A percentile compares a stretch with the other conserved stretches of the same genome.
Conservation (phyloP, 352 stramenopile genomes). For the Phytophthora fragariaefolia region DNA sequence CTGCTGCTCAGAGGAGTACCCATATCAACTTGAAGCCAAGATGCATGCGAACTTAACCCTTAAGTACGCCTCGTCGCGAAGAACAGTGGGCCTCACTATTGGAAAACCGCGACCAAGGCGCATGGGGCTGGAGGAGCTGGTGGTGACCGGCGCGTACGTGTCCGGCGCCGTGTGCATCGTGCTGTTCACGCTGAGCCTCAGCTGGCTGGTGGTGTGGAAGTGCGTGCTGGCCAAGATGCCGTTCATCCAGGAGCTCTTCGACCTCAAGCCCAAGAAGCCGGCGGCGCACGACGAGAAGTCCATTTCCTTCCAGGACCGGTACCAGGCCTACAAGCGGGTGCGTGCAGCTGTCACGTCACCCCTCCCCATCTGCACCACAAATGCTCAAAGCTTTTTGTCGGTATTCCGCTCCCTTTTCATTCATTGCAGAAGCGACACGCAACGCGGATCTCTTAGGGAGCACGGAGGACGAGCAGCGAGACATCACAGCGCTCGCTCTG, state of each 20-base stretch:
- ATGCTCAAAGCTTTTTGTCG: too few relatives aligned
- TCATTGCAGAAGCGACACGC: conserved; percentile 56
- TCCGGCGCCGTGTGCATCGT: conserved; percentile 81
- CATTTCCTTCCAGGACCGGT: conserved; percentile 80
- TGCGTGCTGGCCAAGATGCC: conserved; percentile 85
- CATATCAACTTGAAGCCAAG: not conserved
- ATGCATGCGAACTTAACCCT: conserved; percentile 24
- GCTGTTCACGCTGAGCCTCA: conserved; percentile 76
- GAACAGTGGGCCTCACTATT: not conserved
- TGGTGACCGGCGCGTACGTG: conserved; percentile 74
- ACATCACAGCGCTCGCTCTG: conserved; percentile 24
- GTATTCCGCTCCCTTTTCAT: conserved; percentile 13
- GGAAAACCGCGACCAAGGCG: not conserved
- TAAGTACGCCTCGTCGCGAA: conserved; percentile 37
- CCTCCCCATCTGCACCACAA: conserved; percentile 8
- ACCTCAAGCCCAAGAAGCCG: conserved; percentile 73
- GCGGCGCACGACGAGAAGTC: conserved; percentile 45
- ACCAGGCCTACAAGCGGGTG: conserved; percentile 71
- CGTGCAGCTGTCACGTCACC: not conserved
- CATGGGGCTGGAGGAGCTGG: conserved; percentile 55
- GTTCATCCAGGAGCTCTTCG: conserved; percentile 85
- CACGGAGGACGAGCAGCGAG: conserved; percentile 14
- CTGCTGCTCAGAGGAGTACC: too few relatives aligned
- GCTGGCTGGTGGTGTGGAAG: conserved; percentile 89
- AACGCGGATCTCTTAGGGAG: conserved; percentile 34